Evolutionary conservation across 2,329 filamentous ascomycete genomes (phyloP).

Genomic region (Aspergillus udagawae): DNA sequence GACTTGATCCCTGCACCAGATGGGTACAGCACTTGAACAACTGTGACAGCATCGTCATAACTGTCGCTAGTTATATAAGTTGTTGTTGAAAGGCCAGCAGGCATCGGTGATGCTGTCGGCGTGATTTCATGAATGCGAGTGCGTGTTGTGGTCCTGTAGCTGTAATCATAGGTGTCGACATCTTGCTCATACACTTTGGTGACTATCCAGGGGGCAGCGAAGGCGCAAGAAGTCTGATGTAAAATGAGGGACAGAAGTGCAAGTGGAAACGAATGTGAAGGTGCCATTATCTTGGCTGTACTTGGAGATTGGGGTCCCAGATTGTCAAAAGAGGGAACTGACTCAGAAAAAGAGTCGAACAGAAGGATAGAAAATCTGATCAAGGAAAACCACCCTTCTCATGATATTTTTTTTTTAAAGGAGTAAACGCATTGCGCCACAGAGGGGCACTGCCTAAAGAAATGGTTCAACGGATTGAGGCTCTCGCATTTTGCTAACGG

Average conservation of each 20-base stretch:
- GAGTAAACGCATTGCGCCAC: neutral
- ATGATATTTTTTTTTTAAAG: neutral
- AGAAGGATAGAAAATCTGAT: neutral
- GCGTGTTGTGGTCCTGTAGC: constrained; percentile 7
- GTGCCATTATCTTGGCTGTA: constrained; percentile 12
- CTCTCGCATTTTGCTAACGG: neutral
- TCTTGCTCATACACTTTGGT: constrained; percentile 24
- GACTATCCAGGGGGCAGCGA: constrained; percentile 28
- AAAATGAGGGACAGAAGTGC: constrained; percentile 17
- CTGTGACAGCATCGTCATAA: constrained; percentile 15
- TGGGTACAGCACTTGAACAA: constrained; percentile 26
- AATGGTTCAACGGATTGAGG: neutral
- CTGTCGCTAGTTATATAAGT: constrained; percentile 15
- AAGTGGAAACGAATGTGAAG: constrained; percentile 21
- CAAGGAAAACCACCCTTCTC: neutral
- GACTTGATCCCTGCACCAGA: constrained; percentile 16
- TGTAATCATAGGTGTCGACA: constrained; percentile 7
- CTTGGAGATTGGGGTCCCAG: neutral
- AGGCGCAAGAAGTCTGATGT: constrained; percentile 13
- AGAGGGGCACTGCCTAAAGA: neutral
- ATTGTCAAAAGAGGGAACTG: neutral
- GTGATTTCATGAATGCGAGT: constrained; percentile 18
- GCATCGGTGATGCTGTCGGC: constrained; percentile 20
- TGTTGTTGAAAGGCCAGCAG: constrained; percentile 22
- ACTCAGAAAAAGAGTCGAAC: neutral